Evolutionary conservation across 192 early-diverging fungal genomes (phyloP).

Genomic region (Irineochytrium annulatum): DNA sequence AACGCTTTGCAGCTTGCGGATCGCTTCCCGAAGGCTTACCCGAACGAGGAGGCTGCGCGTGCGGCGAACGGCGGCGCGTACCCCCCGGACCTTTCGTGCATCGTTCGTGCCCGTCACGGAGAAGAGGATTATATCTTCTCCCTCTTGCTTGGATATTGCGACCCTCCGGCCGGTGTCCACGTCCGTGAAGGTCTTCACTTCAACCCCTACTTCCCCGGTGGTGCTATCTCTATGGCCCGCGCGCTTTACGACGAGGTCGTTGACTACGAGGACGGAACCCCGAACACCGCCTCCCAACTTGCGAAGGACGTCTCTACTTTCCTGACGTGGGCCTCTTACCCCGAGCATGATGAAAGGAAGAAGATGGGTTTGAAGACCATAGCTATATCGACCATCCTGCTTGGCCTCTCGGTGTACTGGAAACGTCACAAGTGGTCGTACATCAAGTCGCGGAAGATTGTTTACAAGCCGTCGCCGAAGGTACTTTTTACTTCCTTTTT

Average conservation of each 20-base stretch:
- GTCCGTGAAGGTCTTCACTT: slow-evolving; percentile 95
- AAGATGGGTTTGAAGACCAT: slow-evolving; percentile 90
- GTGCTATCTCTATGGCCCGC: slow-evolving; percentile 95
- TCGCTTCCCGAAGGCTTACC: slow-evolving; percentile 83
- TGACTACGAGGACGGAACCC: slow-evolving; percentile 96
- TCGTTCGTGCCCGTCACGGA: slow-evolving; percentile 91
- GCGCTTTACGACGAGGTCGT: slow-evolving; percentile 89
- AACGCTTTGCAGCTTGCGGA: slow-evolving; percentile 62
- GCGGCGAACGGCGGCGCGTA: slow-evolving; percentile 93
- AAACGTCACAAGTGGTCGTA: slow-evolving; percentile 91
- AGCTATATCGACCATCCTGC: slow-evolving; percentile 64
- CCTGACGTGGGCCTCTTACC: slow-evolving; percentile 93
- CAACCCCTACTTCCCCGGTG: slow-evolving; percentile 99
- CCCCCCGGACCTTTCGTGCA: slow-evolving; percentile 93
- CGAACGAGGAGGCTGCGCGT: slow-evolving; percentile 95
- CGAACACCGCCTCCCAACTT: slow-evolving; percentile 92
- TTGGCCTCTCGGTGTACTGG: slow-evolving; percentile 76
- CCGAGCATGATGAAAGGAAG: slow-evolving; percentile 95
- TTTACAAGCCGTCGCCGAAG: slow-evolving; percentile 50
- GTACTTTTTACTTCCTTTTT: slow-evolving; percentile 4
- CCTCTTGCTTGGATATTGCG: slow-evolving; percentile 90
- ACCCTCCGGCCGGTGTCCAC: slow-evolving; percentile 89
- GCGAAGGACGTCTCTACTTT: slow-evolving; percentile 95
- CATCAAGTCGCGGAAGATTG: slow-evolving; percentile 91
- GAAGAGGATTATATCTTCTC: slow-evolving; percentile 96